Evolutionary conservation across 345 rosid genomes (phyloP).

Genomic region (Anacardium occidentale): DNA sequence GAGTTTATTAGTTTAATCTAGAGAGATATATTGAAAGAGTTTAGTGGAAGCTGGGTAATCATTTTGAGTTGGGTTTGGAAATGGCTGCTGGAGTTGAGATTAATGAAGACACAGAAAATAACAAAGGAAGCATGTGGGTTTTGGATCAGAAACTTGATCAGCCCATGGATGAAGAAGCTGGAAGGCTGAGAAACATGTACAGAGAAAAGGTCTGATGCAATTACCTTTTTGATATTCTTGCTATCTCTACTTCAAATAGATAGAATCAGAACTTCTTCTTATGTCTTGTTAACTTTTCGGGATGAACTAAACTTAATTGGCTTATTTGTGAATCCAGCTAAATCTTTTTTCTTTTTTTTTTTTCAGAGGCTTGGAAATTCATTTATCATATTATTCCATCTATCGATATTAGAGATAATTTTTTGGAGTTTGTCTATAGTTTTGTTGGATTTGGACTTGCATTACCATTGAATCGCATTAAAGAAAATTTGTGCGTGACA

Average conservation of each 20-base stretch:
- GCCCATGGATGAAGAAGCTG: constrained; percentile 99
- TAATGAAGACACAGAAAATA: constrained; percentile 47
- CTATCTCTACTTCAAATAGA: neutral
- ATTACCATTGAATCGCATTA: neutral
- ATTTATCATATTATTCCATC: neutral
- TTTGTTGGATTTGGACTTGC: constrained; percentile 1
- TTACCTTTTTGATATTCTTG: constrained; percentile 8
- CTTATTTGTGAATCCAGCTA: constrained; percentile 4
- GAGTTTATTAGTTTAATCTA: constrained; percentile 9
- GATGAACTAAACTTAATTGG: neutral
- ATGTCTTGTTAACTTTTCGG: neutral
- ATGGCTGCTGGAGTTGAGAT: constrained; percentile 50
- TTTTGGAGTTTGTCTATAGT: neutral
- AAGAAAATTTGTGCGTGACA: neutral
- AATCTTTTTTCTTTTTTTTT: neutral
- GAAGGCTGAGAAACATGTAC: constrained; percentile 64
- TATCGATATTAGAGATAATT: too few relatives aligned
- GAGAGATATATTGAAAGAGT: neutral
- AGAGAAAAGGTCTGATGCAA: constrained; percentile 59
- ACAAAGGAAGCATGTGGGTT: constrained; percentile 82
- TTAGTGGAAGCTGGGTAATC: neutral
- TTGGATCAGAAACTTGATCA: constrained; percentile 92
- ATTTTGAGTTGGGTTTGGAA: constrained; percentile 24
- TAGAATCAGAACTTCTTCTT: neutral
- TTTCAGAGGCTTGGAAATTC: neutral